Conservation (phyloP, 352 stramenopile genomes). For the Elongisporangium anandrum region DNA sequence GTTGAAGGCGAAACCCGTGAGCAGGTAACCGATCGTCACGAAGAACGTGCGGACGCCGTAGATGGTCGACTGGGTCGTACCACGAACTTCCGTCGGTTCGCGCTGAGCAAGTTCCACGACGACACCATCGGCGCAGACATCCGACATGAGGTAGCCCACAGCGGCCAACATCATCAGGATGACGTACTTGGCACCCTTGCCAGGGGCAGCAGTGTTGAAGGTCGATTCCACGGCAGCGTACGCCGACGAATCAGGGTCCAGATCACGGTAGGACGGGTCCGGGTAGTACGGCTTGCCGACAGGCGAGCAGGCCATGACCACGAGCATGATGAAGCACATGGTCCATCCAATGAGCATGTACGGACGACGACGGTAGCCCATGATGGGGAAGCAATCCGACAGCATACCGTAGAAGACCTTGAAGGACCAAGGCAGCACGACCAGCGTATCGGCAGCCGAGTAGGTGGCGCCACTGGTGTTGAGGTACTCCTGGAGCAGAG, state of each 20-base stretch:
- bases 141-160: no score
- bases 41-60: slow-evolving; percentile 39
- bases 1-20: slow-evolving; percentile 43
- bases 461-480: slow-evolving; percentile 20
- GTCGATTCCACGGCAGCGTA: neutral
- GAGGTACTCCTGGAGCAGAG: slow-evolving; percentile 27
- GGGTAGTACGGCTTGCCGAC: slow-evolving; percentile 32
- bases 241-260: slow-evolving; percentile 3
- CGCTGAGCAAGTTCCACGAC: slow-evolving; percentile 30
- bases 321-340: slow-evolving; percentile 16
- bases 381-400: slow-evolving; percentile 21
- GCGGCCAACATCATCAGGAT: slow-evolving; percentile 50
- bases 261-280: slow-evolving; percentile 3
- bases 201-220: neutral
- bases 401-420: slow-evolving; percentile 26
- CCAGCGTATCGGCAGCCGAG: slow-evolving; percentile 19
- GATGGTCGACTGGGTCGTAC: slow-evolving; percentile 25
- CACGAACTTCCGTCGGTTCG: slow-evolving; percentile 22
- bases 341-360: slow-evolving; percentile 36
- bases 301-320: slow-evolving; percentile 18
- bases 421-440: slow-evolving; percentile 33
- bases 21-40: slow-evolving; percentile 28
- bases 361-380: slow-evolving; percentile 29
- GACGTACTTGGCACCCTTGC: slow-evolving; percentile 24
- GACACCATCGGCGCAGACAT: no score